Base-by-base conservation (phyloP, 2,329 filamentous ascomycete genomes). In the Apiospora hydei region DNA sequence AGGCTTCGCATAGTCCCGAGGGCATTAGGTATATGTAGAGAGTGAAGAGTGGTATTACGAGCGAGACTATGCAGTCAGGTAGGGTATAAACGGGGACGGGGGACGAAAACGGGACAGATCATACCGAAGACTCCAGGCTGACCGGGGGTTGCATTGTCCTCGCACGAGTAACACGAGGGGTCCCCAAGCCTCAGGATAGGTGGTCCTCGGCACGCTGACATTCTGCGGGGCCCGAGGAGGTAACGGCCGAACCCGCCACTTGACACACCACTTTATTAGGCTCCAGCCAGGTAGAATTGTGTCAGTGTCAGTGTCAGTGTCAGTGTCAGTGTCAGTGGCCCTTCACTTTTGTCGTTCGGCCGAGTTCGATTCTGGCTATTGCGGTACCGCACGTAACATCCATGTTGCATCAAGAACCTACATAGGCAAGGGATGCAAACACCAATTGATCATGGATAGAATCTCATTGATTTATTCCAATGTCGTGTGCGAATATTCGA, bases 71-170 rank as follows among this genome's bases (percentile, higher is more conserved):
- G 10, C 38, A 61, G 34, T 21, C 34, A 57, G 13, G 53, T 51
- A 51, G 34, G 34, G 18, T n/a, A n/a, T 21, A 11, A 14, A 64
- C 34, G 34, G 34, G 53, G 53, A 61, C 30, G 53, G 53, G 53
- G 30, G 16, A 61, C 26, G 53, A 61, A 61, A 61, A 61, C 53
- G 53, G 53, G 53, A 38, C 53, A 61, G 53, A 61, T 61, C 53
- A 61, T 61, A 61, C 4, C 53, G 16, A 34, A 34, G 53, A 18
- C 16, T 61, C 46, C 46, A 49, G 21, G 53, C 51, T 57, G 51
- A 57, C 51, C 51, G 51, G 26, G 26, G 51, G 51, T 53, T 26
- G 51, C 51, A 30, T 30, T 53, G 24, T 16, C n/a, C 26, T 53
- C 6, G 26, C 51, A 57, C 14, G 26, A 61, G 30, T 26, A 53